phyloP scores from a whole-genome alignment of 2,329 filamentous ascomycete species.

The Calonectria pseudoreteaudii region DNA sequence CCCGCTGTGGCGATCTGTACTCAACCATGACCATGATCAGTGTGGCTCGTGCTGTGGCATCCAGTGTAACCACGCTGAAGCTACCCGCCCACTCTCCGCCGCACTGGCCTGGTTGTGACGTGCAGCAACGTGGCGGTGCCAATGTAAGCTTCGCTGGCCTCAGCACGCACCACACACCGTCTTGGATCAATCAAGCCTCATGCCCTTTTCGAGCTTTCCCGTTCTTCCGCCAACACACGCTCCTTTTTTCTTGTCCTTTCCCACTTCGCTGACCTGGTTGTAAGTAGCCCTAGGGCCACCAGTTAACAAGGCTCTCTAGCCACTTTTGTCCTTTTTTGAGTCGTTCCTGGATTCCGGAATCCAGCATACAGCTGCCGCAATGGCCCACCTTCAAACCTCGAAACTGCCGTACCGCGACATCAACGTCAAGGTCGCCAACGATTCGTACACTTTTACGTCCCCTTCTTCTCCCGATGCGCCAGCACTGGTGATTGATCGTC shows the following conservation, averaged over 20 bases:
- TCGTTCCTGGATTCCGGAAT: slow-evolving; percentile 28
- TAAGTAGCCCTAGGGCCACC: slow-evolving; percentile 3
- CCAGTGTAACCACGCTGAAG: neutral
- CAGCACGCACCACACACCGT: slow-evolving; percentile 28
- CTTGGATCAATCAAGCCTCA: slow-evolving; percentile 28
- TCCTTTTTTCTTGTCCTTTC: slow-evolving; percentile 36
- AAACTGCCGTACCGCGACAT: slow-evolving; percentile 89
- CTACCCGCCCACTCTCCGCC: slow-evolving; percentile 12
- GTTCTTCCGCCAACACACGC: slow-evolving; percentile 37
- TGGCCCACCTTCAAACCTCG: slow-evolving; percentile 52
- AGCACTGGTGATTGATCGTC: slow-evolving; percentile 89
- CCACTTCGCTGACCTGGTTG: slow-evolving; percentile 6
- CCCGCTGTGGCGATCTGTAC: neutral
- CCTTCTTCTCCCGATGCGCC: slow-evolving; percentile 92
- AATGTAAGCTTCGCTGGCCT: slow-evolving; percentile 45
- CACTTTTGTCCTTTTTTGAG: slow-evolving; percentile 14
- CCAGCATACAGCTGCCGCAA: slow-evolving; percentile 35
- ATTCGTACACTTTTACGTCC: slow-evolving; percentile 96
- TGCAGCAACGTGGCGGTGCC: slow-evolving; percentile 41
- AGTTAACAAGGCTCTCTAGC: neutral
- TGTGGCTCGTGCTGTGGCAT: slow-evolving; percentile 20
- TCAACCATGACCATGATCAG: neutral
- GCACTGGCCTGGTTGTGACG: slow-evolving; percentile 9
- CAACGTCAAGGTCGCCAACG: slow-evolving; percentile 92
- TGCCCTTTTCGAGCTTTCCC: slow-evolving; percentile 31